Evolutionary conservation across 129 eudicot genomes (phyloP), one percentile per base, ranked within the genome.

Genomic region (Saposhnikovia divaricata): DNA sequence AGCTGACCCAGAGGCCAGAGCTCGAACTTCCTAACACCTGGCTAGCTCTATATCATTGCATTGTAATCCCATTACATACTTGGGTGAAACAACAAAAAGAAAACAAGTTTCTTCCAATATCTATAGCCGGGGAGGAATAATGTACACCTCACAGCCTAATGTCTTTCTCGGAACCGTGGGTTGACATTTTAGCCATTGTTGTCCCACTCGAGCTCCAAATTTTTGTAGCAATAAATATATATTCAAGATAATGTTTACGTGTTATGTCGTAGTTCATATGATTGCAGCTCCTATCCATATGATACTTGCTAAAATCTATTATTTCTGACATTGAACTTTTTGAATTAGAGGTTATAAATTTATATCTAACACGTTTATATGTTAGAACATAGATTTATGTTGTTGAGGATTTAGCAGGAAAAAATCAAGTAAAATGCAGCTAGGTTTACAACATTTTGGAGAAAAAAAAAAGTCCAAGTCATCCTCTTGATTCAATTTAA

Each of bases 171-270:
- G 14, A 27, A 59, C 31, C 28, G 23, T 57, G 12, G 12, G 8
- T 8, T 3, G n/a, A 59, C 31, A 2, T 14, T 23, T 59, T 59
- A 23, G 31, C 66, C 66, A 23, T 55, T 55, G 2, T 55, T 55
- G 28, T 55, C 59, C 28, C 4, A 1, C n/a, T 51, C 61, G 19
- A 25, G 73, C 11, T 31, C 2, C 0, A 11, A 25, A 28, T 28
- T 10, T 50, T 23, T 1, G 14, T 61, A 25, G 28, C n/a, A 21
- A 21, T 23, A n/a, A n/a, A 93, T 92, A 45, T 4, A 79, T 76
- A 37, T 23, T 10, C 11, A 46, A 11, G 50, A 46, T 46, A 2
- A 11, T 46, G 2, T 51, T 4, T 51, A 51, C 59, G 23, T 50
- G 18, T 48, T 48, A 13, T 15, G 53, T 48, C 19, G 53, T 48